Evolutionary conservation across 2,329 filamentous ascomycete species (phyloP), one percentile per base, ranked within the genome.

Genomic region (Nemania sp.): DNA sequence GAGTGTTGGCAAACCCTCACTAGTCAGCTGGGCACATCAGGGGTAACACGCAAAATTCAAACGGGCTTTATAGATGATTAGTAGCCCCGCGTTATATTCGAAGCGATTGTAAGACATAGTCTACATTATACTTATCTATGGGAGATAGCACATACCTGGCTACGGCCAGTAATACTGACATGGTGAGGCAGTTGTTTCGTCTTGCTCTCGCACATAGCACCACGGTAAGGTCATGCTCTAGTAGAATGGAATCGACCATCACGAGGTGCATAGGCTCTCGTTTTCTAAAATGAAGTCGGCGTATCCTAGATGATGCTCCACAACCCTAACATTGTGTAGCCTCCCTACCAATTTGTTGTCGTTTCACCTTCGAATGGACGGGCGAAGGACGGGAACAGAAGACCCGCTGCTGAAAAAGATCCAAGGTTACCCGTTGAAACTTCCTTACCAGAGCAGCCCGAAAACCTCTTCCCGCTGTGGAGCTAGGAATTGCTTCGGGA

Each of bases 71-170:
- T 71, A 69, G 47, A 62, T 64, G 68, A 55, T 67, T 52, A 58
- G 66, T 70, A 70, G 72, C 73, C 73, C 73, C 73, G 73, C 73
- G 67, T 56, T 67, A 53, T 66, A 70, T 72, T 66, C 56, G 18
- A 64, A 62, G 63, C 57, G 15, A 51, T 43, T 54, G n/a, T 73
- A 27, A 73, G 67, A 71, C 71, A 73, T 52, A 38, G 41, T 53
- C 61, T 52, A 53, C 69, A 66, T 52, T 20, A 64, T 60, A 69
- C 58, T 68, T 68, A 65, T 70, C 57, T 38, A 56, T 62, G 18
- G 8, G 63, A 68, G 72, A 71, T 72, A 72, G 49, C 64, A 62
- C 47, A 72, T 65, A 69, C 66, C 68, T 69, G 68, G 29, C 61
- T 49, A 51, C 22, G n/a, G 47, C 27, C 20, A 27, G n/a, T 15